These are phyloP conservation scores for Tubosaeta sp. DNA, from an alignment of 768 basidiomycete species.

Conservation along the genomic window DNA sequence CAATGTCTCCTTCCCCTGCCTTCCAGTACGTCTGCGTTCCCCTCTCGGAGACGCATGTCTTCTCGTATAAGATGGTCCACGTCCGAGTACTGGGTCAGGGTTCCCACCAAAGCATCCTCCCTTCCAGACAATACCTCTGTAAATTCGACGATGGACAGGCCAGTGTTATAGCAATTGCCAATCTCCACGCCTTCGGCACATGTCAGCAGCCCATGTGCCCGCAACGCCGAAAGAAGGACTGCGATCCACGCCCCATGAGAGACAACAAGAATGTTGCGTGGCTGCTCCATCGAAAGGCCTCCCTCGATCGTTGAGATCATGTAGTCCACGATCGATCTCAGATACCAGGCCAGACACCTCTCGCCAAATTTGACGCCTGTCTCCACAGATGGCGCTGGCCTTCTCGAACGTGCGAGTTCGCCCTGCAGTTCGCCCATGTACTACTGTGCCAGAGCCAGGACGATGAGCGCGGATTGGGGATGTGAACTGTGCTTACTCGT, in stretches of 20 bases:
- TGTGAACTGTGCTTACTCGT: slow-evolving; percentile 42
- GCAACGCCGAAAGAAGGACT: slow-evolving; percentile 45
- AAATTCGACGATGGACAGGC: slow-evolving; percentile 58
- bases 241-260: slow-evolving; percentile 66
- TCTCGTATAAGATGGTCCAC: slow-evolving; percentile 44
- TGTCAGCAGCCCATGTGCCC: slow-evolving; percentile 37
- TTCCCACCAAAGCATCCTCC: slow-evolving; percentile 26
- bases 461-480: background rate
- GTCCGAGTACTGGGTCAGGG: slow-evolving; percentile 51
- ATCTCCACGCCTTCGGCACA: slow-evolving; percentile 31
- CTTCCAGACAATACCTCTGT: slow-evolving; percentile 22
- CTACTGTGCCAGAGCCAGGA: slow-evolving; percentile 30
- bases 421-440: slow-evolving; percentile 64
- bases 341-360: slow-evolving; percentile 65
- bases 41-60: slow-evolving; percentile 33
- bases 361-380: slow-evolving; percentile 35
- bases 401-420: slow-evolving; percentile 13
- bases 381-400: slow-evolving; percentile 23
- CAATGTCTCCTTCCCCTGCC: background rate
- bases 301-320: slow-evolving; percentile 14
- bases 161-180: slow-evolving; percentile 24
- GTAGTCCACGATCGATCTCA: slow-evolving; percentile 37
- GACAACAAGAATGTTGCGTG: slow-evolving; percentile 47
- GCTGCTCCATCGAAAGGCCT: slow-evolving; percentile 28
- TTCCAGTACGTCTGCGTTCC: slow-evolving; percentile 48